phyloP scores from a whole-genome alignment of 2,329 filamentous ascomycete genomes.

The Sporothrix pallida region DNA sequence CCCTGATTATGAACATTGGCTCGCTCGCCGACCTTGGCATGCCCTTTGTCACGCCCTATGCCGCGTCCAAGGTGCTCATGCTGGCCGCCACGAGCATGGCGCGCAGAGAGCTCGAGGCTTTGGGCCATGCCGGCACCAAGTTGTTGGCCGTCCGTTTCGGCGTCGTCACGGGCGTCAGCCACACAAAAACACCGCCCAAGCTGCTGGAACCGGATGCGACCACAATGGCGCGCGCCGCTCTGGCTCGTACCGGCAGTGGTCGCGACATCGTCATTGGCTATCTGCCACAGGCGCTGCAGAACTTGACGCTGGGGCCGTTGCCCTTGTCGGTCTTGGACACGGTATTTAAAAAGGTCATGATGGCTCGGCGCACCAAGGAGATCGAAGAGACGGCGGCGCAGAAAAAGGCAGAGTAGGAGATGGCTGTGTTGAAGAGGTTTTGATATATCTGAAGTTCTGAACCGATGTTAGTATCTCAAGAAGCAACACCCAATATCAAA shows the following conservation, averaged over 20 bases:
- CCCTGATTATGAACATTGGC: constrained; percentile 58
- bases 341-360: constrained; percentile 26
- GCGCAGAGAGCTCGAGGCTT: constrained; percentile 36
- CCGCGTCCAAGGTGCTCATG: constrained; percentile 43
- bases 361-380: not conserved
- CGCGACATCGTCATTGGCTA: constrained; percentile 37
- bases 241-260: constrained; percentile 40
- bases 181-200: constrained; percentile 29
- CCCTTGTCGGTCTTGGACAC: constrained; percentile 21
- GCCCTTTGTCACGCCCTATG: constrained; percentile 51
- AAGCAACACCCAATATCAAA: not conserved
- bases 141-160: constrained; percentile 39
- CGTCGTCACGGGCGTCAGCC: constrained; percentile 37
- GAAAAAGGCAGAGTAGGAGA: constrained; percentile 1
- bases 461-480: not conserved
- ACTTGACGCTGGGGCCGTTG: constrained; percentile 28
- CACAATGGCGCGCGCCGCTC: constrained; percentile 37
- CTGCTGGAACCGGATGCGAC: constrained; percentile 37
- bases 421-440: too few species aligned
- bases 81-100: constrained; percentile 34
- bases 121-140: constrained; percentile 35
- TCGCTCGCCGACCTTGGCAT: constrained; percentile 53
- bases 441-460: too few species aligned
- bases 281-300: constrained; percentile 37
- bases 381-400: not conserved